Conservation (phyloP, 2,329 filamentous ascomycete species). For the Sarocladium brachiariae region DNA sequence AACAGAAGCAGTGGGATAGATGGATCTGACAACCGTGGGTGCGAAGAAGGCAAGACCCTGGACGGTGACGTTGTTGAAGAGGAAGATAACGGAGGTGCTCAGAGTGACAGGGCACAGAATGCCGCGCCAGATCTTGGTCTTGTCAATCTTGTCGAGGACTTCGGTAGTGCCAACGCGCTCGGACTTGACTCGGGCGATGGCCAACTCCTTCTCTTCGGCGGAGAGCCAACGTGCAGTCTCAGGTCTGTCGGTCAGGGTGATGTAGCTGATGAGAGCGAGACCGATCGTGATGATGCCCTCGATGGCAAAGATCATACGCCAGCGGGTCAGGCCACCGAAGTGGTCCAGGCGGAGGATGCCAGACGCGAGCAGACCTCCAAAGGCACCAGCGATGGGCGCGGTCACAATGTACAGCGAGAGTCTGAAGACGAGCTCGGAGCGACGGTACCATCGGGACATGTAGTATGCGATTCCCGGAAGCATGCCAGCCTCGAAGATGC, state of each 20-base stretch:
- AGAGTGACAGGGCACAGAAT: constrained; percentile 58
- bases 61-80: constrained; percentile 63
- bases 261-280: constrained; percentile 44
- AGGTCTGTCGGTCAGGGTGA: constrained; percentile 62
- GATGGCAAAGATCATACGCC: constrained; percentile 66
- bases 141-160: constrained; percentile 57
- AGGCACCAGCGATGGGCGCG: constrained; percentile 54
- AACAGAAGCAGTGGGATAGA: constrained; percentile 50
- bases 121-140: constrained; percentile 50
- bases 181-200: constrained; percentile 60
- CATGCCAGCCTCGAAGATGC: constrained; percentile 49
- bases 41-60: constrained; percentile 64
- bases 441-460: constrained; percentile 52
- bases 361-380: constrained; percentile 55
- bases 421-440: constrained; percentile 54
- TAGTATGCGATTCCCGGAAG: constrained; percentile 58
- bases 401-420: constrained; percentile 54
- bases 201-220: constrained; percentile 58
- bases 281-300: constrained; percentile 40
- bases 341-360: constrained; percentile 53
- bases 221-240: constrained; percentile 61
- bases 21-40: constrained; percentile 61
- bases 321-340: constrained; percentile 41
- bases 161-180: constrained; percentile 57
- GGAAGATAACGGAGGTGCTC: constrained; percentile 49